Evolutionary conservation across 2,329 filamentous ascomycete species (phyloP).

Genomic region (Calycina herbarum): DNA sequence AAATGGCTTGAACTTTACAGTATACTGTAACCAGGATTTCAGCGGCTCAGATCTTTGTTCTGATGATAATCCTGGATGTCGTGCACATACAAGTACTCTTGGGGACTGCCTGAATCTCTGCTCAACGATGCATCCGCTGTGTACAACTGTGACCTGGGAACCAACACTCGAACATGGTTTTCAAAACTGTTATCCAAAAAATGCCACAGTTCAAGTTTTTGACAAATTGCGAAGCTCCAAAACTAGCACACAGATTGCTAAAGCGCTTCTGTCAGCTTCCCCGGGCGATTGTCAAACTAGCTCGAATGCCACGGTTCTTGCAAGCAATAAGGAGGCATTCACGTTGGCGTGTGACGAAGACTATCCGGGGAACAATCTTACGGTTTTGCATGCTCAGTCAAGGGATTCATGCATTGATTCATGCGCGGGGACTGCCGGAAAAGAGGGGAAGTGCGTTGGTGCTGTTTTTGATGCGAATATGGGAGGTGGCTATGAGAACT

Average conservation of each 20-base stretch:
- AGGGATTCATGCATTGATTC: not conserved
- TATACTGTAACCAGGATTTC: not conserved
- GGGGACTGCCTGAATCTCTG: not conserved
- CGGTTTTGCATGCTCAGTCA: not conserved
- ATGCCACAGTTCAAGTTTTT: not conserved
- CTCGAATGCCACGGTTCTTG: not conserved
- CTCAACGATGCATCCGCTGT: not conserved
- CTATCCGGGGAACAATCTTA: not conserved
- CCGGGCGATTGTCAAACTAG: not conserved
- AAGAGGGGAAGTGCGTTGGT: not conserved
- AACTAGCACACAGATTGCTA: not conserved
- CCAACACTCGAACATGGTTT: not conserved
- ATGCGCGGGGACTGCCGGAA: not conserved
- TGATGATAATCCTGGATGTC: not conserved
- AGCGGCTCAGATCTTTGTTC: not conserved
- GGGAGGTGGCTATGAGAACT: not conserved
- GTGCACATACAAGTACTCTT: not conserved
- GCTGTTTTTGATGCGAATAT: not conserved
- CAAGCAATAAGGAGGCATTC: not conserved
- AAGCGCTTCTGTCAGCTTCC: not conserved
- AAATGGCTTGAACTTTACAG: not conserved
- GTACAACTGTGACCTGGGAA: not conserved
- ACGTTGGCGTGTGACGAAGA: not conserved
- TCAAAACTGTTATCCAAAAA: not conserved
- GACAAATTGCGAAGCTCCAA: not conserved